Conservation (phyloP, 2,329 filamentous ascomycete genomes). For the Coniella vitis region DNA sequence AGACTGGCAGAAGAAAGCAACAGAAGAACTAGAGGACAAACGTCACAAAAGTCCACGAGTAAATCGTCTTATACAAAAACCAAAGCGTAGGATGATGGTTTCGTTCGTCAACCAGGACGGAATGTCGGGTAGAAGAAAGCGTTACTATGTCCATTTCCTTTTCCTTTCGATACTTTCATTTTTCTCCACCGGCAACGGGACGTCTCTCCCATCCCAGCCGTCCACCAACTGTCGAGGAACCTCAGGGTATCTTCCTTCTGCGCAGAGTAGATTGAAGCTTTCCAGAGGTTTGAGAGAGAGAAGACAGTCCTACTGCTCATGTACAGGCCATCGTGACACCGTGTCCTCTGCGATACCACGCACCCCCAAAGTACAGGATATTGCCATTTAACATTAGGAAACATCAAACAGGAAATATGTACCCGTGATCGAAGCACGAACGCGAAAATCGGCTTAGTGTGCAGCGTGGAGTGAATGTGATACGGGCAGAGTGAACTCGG, state of each 20-base stretch:
- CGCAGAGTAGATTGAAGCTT: background rate
- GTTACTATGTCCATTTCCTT: background rate
- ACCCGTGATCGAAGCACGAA: too few species aligned
- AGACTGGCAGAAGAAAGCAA: too few species aligned
- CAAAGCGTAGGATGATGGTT: too few species aligned
- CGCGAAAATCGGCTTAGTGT: too few species aligned
- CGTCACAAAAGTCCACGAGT: too few species aligned
- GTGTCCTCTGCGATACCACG: background rate
- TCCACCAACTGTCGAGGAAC: constrained; percentile 40
- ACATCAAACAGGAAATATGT: too few species aligned
- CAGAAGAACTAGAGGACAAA: too few species aligned
- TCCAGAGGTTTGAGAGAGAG: constrained; percentile 46
- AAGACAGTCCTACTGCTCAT: constrained; percentile 48
- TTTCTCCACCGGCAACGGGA: constrained; percentile 23
- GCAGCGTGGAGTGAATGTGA: background rate
- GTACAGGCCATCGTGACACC: background rate
- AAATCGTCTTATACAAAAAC: too few species aligned
- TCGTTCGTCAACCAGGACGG: too few species aligned
- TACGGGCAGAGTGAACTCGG: too few species aligned
- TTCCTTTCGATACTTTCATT: background rate
- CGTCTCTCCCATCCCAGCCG: constrained; percentile 56
- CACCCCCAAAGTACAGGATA: background rate
- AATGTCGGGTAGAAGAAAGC: too few species aligned
- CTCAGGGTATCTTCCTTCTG: background rate
- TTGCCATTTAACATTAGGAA: too few species aligned